phyloP scores from a whole-genome alignment of 176 grass and related monocot genomes.

The Puccinellia tenuiflora region DNA sequence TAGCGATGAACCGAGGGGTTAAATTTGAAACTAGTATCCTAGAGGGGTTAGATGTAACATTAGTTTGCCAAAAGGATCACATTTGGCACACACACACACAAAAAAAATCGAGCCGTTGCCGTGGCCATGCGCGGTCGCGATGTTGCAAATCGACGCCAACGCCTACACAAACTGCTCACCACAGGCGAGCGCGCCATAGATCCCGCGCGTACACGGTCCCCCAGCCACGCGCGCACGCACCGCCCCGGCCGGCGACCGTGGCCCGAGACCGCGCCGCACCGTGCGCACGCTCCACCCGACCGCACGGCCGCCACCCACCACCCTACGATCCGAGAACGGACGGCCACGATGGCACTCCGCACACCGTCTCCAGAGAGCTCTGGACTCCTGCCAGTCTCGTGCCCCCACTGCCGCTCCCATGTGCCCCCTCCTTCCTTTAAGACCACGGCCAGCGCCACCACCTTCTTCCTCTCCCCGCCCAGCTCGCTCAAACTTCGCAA shows the following conservation, averaged over 20 bases:
- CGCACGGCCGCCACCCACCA: not conserved
- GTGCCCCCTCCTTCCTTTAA: slow-evolving; percentile 18
- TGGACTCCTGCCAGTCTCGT: not conserved
- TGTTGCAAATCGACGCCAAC: too few species aligned
- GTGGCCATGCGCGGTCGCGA: too few species aligned
- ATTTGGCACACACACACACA: too few species aligned
- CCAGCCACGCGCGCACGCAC: too few species aligned
- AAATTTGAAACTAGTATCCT: too few species aligned
- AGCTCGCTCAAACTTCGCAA: not conserved
- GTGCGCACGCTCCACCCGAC: not conserved
- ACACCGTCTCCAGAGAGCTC: not conserved
- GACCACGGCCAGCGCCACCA: not conserved
- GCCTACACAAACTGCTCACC: too few species aligned
- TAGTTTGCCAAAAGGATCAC: too few species aligned
- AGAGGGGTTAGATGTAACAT: too few species aligned
- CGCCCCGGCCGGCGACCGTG: not conserved
- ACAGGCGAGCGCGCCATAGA: too few species aligned
- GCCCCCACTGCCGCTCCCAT: not conserved
- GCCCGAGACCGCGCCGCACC: not conserved
- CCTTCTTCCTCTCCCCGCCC: not conserved
- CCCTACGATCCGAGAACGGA: not conserved
- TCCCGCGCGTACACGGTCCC: too few species aligned
- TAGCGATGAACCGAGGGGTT: too few species aligned
- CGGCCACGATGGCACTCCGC: slow-evolving; percentile 5
- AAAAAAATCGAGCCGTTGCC: too few species aligned